Evolutionary conservation across 148 eudicot species (phyloP), one percentile per base, ranked within the genome.

Genomic region (Rhododendron simsii): DNA sequence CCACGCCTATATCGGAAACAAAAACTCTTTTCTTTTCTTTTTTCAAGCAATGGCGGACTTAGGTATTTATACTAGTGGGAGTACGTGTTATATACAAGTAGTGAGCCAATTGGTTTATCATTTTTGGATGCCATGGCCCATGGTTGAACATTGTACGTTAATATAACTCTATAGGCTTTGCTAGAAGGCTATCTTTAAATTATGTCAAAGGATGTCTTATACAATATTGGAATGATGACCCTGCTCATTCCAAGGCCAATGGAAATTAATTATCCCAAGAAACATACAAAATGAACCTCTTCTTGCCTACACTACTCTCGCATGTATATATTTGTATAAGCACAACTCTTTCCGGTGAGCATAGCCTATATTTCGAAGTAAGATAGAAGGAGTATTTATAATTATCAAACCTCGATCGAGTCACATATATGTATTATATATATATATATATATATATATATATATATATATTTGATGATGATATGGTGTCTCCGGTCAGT

Each of bases 231-330:
- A 26, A 80, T 50, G 81, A 87, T 80, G 86, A 87, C 44, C 73
- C 81, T 73, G 82, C 86, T 30, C 45, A 84, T 79, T 80, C 84
- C 89, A 78, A 84, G 81, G 87, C 89, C 81, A 80, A 30, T 4
- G 84, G 75, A 80, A 53, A 71, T 30, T 33, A 71, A 1, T 71
- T 26, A 55, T 57, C 48, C 23, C 45, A 37, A 47, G 59, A 78
- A 84, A 35, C 81, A 69, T 13, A 81, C 85, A 18, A 9, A 4
- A 84, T 81, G 84, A 87, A 87, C 65, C 84, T 81, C 74, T 69
- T 84, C 83, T 59, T 78, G 37, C 76, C 41, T 71, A 71, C n/a
- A 10, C 5, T 30, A 12, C 71, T n/a, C 33, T 35, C 30, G 15
- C 20, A 45, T 9, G 9, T n/a, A 45, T 9, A 1, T n/a, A 59